These are phyloP conservation scores for Gorgonomyces haynaldii DNA, from an alignment of 192 early-diverging fungal species.

Conservation along the genomic window DNA sequence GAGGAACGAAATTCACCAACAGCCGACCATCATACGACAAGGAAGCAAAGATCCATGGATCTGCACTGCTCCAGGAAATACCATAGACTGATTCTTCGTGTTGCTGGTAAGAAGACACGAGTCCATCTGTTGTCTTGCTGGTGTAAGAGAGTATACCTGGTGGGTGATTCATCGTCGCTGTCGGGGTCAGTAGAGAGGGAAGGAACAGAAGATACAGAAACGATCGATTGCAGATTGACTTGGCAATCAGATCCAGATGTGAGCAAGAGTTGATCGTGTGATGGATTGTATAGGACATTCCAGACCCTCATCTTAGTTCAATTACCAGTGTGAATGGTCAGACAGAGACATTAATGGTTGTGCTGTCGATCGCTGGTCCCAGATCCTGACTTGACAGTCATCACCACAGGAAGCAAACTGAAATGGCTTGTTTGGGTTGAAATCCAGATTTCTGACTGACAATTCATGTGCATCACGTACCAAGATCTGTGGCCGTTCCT, in stretches of 20 bases:
- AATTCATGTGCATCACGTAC: slow-evolving; percentile 61
- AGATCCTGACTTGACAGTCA: slow-evolving; percentile 76
- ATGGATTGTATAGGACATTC: slow-evolving; percentile 72
- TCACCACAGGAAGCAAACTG: slow-evolving; percentile 76
- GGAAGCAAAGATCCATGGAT: slow-evolving; percentile 92
- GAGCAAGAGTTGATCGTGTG: slow-evolving; percentile 86
- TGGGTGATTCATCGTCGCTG: slow-evolving; percentile 6
- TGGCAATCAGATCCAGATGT: slow-evolving; percentile 73
- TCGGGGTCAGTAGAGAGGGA: slow-evolving; percentile 4
- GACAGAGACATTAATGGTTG: slow-evolving; percentile 52
- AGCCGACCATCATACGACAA: slow-evolving; percentile 87
- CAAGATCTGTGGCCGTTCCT: slow-evolving; percentile 22
- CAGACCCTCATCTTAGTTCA: slow-evolving; percentile 49
- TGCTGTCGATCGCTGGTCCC: slow-evolving; percentile 60
- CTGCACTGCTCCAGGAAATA: slow-evolving; percentile 76
- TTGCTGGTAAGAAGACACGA: slow-evolving; percentile 80
- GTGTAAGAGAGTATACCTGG: not conserved
- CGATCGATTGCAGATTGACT: slow-evolving; percentile 76
- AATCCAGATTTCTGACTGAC: slow-evolving; percentile 63
- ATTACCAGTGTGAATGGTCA: slow-evolving; percentile 79
- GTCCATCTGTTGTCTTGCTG: slow-evolving; percentile 55
- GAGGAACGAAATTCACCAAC: slow-evolving; percentile 84
- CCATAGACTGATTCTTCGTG: slow-evolving; percentile 92
- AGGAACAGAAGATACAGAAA: slow-evolving; percentile 74
- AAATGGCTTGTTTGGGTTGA: slow-evolving; percentile 79